Evolutionary conservation across 371 early-diverging fungal species (phyloP).

Genomic region (Dichotomocladium elegans): DNA sequence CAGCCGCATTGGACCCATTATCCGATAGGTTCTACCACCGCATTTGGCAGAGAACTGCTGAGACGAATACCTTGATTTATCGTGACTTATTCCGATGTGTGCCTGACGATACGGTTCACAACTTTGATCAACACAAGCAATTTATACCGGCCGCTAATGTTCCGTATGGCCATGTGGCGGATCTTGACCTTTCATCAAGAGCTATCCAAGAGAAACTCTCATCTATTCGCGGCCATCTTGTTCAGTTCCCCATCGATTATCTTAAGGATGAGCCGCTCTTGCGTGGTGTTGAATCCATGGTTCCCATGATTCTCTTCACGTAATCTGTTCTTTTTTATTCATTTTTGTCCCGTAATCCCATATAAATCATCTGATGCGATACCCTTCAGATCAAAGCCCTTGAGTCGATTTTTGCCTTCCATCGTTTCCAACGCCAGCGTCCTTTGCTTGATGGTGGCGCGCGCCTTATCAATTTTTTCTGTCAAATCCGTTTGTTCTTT

Average conservation of each 20-base stretch:
- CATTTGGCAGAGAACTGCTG: slow-evolving; percentile 66
- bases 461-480: slow-evolving; percentile 36
- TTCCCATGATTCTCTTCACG: slow-evolving; percentile 60
- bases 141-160: slow-evolving; percentile 54
- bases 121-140: slow-evolving; percentile 54
- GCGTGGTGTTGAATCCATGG: slow-evolving; percentile 47
- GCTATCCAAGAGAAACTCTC: slow-evolving; percentile 39
- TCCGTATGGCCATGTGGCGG: slow-evolving; percentile 54
- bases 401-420: slow-evolving; percentile 43
- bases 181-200: slow-evolving; percentile 28
- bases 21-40: slow-evolving; percentile 57
- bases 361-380: slow-evolving; percentile 40
- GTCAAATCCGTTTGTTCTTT: slow-evolving; percentile 46
- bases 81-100: slow-evolving; percentile 81
- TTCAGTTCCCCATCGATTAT: slow-evolving; percentile 75
- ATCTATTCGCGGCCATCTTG: slow-evolving; percentile 59
- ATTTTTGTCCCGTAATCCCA: slow-evolving; percentile 13
- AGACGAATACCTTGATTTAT: slow-evolving; percentile 67
- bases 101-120: slow-evolving; percentile 76
- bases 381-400: slow-evolving; percentile 38
- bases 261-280: slow-evolving; percentile 67
- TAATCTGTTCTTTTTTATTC: slow-evolving; percentile 13
- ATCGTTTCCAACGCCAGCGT: slow-evolving; percentile 38
- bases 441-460: slow-evolving; percentile 42
- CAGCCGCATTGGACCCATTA: slow-evolving; percentile 71